phyloP scores from a whole-genome alignment of 2,329 filamentous ascomycete genomes.

The Metarhizium humberi region DNA sequence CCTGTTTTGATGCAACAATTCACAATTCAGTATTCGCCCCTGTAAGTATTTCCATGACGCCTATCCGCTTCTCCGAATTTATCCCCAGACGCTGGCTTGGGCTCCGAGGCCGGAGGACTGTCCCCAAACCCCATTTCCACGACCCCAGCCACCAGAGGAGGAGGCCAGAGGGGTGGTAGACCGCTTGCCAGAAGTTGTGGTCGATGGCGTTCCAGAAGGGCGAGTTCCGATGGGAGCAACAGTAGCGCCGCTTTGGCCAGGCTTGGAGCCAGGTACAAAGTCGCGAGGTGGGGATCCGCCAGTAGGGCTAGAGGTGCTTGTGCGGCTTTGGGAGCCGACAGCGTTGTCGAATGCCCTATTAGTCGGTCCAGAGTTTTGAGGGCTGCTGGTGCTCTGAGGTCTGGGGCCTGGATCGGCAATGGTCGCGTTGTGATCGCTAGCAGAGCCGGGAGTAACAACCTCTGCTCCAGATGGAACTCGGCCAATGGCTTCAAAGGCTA shows the following conservation, averaged over 20 bases:
- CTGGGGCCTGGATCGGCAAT: slow-evolving; percentile 48
- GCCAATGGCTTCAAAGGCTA: slow-evolving; percentile 59
- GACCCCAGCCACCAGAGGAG: slow-evolving; percentile 80
- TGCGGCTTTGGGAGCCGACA: slow-evolving; percentile 54
- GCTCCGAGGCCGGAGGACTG: slow-evolving; percentile 73
- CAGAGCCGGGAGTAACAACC: slow-evolving; percentile 29
- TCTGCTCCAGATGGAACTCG: slow-evolving; percentile 27
- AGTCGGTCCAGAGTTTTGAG: slow-evolving; percentile 49
- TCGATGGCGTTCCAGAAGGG: slow-evolving; percentile 51
- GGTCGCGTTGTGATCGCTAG: slow-evolving; percentile 26
- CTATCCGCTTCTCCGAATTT: slow-evolving; percentile 15
- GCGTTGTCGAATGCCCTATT: slow-evolving; percentile 55
- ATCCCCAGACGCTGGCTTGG: slow-evolving; percentile 93
- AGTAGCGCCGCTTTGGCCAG: slow-evolving; percentile 46
- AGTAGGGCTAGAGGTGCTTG: slow-evolving; percentile 74
- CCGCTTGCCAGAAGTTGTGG: slow-evolving; percentile 53
- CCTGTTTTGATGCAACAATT: slow-evolving; percentile 2
- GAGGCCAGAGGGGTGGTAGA: slow-evolving; percentile 88
- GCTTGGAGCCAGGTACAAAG: slow-evolving; percentile 42
- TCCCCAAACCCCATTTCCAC: slow-evolving; percentile 76
- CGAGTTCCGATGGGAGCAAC: slow-evolving; percentile 93
- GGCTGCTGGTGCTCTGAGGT: slow-evolving; percentile 78
- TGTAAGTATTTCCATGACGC: not conserved
- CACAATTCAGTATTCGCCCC: not conserved
- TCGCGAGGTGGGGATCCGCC: slow-evolving; percentile 69